These are phyloP conservation scores for Gossypium lobatum DNA, from an alignment of 441 rosid genomes.

Conservation along the genomic window DNA sequence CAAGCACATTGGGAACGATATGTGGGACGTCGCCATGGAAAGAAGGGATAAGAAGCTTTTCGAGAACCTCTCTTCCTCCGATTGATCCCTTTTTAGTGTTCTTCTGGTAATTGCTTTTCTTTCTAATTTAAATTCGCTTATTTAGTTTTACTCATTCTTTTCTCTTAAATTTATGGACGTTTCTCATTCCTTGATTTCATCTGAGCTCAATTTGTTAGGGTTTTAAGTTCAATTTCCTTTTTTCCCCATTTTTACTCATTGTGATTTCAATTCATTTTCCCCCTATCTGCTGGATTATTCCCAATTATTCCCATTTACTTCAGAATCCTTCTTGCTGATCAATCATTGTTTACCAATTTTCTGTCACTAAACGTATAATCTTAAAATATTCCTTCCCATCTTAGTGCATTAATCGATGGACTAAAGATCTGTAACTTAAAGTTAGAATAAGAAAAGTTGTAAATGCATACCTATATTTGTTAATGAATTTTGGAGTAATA, in stretches of 20 bases:
- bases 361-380: not conserved
- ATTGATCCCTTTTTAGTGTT: slow-evolving; percentile 14
- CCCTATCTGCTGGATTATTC: not conserved
- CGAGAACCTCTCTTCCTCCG: slow-evolving; percentile 44
- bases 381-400: not conserved
- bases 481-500: not conserved
- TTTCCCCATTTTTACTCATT: not conserved
- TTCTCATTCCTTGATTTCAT: not conserved
- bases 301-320: not conserved
- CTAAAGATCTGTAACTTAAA: not conserved
- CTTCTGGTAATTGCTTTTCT: not conserved
- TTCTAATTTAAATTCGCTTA: not conserved
- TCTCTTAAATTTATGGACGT: not conserved
- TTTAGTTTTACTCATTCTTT: not conserved
- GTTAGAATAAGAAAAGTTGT: not conserved
- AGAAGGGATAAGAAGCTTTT: slow-evolving; percentile 85
- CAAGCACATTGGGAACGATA: slow-evolving; percentile 86
- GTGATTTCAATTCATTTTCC: not conserved
- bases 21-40: slow-evolving; percentile 97
- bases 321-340: not conserved
- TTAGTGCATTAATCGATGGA: not conserved
- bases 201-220: not conserved
- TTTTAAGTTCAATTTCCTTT: not conserved
- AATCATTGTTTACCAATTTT: not conserved
- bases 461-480: not conserved